Evolutionary conservation across 352 stramenopile genomes (phyloP), one percentile per base, ranked within the genome.

Genomic region (Pseudoperonospora humuli): DNA sequence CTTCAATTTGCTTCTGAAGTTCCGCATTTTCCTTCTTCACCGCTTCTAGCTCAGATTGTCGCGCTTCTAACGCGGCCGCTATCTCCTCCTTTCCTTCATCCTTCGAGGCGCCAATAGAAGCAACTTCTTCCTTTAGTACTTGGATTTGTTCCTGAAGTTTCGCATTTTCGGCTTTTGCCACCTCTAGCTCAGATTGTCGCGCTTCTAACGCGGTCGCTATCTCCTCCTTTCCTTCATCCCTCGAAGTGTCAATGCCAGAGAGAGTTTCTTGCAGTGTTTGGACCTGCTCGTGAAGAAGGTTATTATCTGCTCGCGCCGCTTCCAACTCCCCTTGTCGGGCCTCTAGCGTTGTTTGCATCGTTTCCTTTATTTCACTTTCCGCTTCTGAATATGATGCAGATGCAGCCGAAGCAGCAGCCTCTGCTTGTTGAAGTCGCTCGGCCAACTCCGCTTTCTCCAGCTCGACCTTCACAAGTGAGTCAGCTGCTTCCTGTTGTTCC

Each of bases 71-170:
- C 17, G 50, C 50, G 2, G 24, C 25, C 21, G 18, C 28, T 7
- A 52, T 10, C 20, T 44, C 27, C 17, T 59, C 31, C 31, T 45
- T n/a, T 38, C 34, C 24, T n/a, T 39, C 20, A 20, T 33, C 39
- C 6, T 52, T 44, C 13, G 18, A 29, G 2, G 20, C n/a, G 28
- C 7, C 33, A 33, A 24, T 5, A 24, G 25, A 14, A 5, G 24
- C 20, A 8, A 33, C 0, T 17, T 23, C 20, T 37, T 17, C 21
- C 39, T 57, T 37, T 31, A 55, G 18, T 15, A 24, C 14, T 19
- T 52, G n/a, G 9, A 69, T 4, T 46, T 66, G 32, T 21, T 55
- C 45, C 14, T 53, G 42, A 9, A 62, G 44, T 19, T 31, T 45
- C 10, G 24, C n/a, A 15, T 58, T 57, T 11, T 64, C 47, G 5